Evolutionary conservation across 2,329 filamentous ascomycete species (phyloP), one percentile per base, ranked within the genome.

Genomic region (Apiospora koreana): DNA sequence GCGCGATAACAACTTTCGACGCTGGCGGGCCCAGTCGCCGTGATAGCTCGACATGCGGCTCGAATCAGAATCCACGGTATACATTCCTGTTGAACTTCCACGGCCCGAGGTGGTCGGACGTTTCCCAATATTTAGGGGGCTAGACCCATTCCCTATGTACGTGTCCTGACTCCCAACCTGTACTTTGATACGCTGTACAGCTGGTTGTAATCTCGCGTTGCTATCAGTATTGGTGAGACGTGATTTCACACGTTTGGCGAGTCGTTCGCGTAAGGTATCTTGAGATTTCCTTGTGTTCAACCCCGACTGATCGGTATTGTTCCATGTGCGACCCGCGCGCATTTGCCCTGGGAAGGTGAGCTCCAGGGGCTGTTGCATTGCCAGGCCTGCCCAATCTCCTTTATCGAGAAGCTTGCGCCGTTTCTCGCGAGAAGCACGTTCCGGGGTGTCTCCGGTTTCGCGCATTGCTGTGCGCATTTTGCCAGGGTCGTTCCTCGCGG

Each of bases 101-200:
- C 9, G 21, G 18, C 35, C 54, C 38, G 54, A n/a, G 14, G 3
- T 25, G 38, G 28, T 28, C 2, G 18, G 31, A 9, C 54, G 54
- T 6, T 10, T 35, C 54, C 54, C 18, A 6, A 38, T 62, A n/a
- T 31, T 62, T 16, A n/a, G 45, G 43, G 65, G 46, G 12, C 28
- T 45, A 9, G 43, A 48, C 5, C 10, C 45, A 14, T 35, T 42
- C 10, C 66, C 45, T 14, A 23, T 48, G 28, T 25, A 54, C 21
- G 78, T 79, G 65, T 80, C 78, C 68, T 79, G 78, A 50, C 77
- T 81, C 10, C 81, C 81, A 62, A 83, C 77, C 38, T 75, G 78
- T 35, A 83, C 77, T 54, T 68, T 79, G 28, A 82, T 70, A 38
- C 31, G 66, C 43, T 48, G 41, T 2, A n/a, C 4, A 16, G 28